These are phyloP conservation scores for Spathaspora passalidarum DNA, from an alignment of 805 yeast species.

Conservation along the genomic window DNA sequence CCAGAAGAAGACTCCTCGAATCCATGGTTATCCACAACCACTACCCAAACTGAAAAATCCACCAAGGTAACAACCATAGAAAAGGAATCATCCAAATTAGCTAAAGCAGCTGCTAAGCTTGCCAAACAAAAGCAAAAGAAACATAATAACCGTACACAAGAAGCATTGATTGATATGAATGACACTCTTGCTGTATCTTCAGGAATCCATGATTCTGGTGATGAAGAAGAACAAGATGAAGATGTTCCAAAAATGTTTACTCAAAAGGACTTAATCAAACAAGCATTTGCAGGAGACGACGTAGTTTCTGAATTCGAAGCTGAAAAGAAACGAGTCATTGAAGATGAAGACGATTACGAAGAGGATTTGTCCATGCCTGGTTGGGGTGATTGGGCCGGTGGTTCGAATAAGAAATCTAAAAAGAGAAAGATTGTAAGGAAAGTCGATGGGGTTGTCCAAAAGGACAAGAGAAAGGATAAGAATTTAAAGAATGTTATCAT, in stretches of 20 bases:
- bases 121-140: conserved; percentile 34
- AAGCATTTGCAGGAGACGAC: conserved; percentile 98
- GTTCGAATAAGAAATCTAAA: conserved; percentile 45
- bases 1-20: conserved; percentile 15
- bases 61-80: conserved; percentile 30
- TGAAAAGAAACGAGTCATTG: conserved; percentile 66
- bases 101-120: conserved; percentile 40
- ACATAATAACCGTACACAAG: conserved; percentile 11
- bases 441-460: conserved; percentile 70
- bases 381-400: conserved; percentile 98
- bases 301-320: conserved; percentile 76
- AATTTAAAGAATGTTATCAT: conserved; percentile 78
- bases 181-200: conserved; percentile 46
- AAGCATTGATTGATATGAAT: conserved; percentile 45
- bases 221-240: conserved; percentile 26
- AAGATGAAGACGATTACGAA: conserved; percentile 84
- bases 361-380: conserved; percentile 89
- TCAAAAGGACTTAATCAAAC: conserved; percentile 77
- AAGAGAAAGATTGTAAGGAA: conserved; percentile 66
- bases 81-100: conserved; percentile 33
- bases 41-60: conserved; percentile 23
- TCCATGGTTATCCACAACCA: conserved; percentile 34
- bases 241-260: conserved; percentile 51
- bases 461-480: conserved; percentile 75
- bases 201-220: conserved; percentile 18